These are phyloP conservation scores for Bodo saltans DNA, from an alignment of 78 protist species.

Conservation along the genomic window DNA sequence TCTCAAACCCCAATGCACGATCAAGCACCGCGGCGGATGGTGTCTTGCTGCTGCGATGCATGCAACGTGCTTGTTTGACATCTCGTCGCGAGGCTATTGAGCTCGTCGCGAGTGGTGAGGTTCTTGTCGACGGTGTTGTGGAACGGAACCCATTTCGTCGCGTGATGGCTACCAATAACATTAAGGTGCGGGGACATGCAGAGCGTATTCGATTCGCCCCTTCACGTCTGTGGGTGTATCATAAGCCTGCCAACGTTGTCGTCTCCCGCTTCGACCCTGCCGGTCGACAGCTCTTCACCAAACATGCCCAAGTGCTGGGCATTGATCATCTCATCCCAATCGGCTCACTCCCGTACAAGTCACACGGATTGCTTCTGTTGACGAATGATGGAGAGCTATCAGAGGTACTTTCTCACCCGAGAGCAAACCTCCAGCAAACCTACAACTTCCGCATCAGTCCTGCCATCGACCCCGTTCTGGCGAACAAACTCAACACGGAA, in stretches of 20 bases:
- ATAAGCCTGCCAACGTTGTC: background rate
- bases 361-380: slow-evolving; percentile 12
- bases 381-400: slow-evolving; percentile 21
- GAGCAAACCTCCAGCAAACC: background rate
- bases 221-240: background rate
- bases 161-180: background rate
- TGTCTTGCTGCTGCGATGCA: background rate
- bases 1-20: too few relatives aligned
- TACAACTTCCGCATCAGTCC: background rate
- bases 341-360: background rate
- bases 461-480: background rate
- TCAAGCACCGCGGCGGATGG: too few relatives aligned
- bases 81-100: background rate
- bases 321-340: background rate
- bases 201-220: background rate
- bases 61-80: background rate
- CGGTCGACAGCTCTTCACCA: background rate
- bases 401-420: background rate
- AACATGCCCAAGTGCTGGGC: background rate
- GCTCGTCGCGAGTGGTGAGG: background rate
- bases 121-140: background rate
- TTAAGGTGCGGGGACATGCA: background rate
- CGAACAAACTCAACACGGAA: background rate
- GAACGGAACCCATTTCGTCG: background rate
- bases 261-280: background rate